A percentile compares a stretch with the other conserved stretches of the same genome.
Conservation (phyloP, 495 filamentous ascomycete genomes). For the Tuber umbilicatum region DNA sequence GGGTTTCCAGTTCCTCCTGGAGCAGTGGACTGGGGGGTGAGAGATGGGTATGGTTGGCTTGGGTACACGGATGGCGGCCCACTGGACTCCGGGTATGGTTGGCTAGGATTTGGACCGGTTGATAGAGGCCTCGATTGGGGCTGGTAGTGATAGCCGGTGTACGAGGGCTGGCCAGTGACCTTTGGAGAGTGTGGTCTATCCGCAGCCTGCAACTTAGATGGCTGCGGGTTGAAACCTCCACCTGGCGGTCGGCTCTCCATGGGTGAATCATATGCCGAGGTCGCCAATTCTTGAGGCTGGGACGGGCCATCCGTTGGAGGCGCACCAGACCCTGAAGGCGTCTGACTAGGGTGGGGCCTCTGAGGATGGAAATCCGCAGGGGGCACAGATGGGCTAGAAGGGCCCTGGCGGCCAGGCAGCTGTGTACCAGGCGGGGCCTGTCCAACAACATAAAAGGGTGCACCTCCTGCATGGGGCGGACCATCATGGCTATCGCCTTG, state of each 20-base stretch:
- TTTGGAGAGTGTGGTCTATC: slow-evolving; percentile 23
- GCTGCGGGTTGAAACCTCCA: slow-evolving; percentile 26
- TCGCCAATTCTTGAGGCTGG: slow-evolving; percentile 73
- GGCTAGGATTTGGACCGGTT: slow-evolving; percentile 9
- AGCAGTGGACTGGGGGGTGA: slow-evolving; percentile 21
- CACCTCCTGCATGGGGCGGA: slow-evolving; percentile 21
- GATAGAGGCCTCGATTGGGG: slow-evolving; percentile 23
- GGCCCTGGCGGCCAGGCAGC: slow-evolving; percentile 43
- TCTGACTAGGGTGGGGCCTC: slow-evolving; percentile 44
- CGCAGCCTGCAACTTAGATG: slow-evolving; percentile 10
- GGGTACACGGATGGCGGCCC: slow-evolving; percentile 12
- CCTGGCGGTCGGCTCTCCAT: slow-evolving; percentile 51
- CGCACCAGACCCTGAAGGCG: slow-evolving; percentile 47
- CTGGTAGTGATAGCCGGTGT: slow-evolving; percentile 27
- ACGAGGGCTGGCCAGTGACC: slow-evolving; percentile 16
- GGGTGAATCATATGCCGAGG: slow-evolving; percentile 76
- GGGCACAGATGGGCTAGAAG: slow-evolving; percentile 38
- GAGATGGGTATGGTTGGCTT: slow-evolving; percentile 18
- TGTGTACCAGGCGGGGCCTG: slow-evolving; percentile 31
- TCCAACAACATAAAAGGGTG: slow-evolving; percentile 42
- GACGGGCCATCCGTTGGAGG: slow-evolving; percentile 62
- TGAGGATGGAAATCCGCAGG: slow-evolving; percentile 28
- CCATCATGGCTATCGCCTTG: slow-evolving; percentile 24
- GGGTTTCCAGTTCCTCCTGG: slow-evolving; percentile 11
- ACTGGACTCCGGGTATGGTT: neutral